These are phyloP conservation scores for Cladosporium colombiae DNA, from an alignment of 2,329 filamentous ascomycete genomes.

Conservation along the genomic window DNA sequence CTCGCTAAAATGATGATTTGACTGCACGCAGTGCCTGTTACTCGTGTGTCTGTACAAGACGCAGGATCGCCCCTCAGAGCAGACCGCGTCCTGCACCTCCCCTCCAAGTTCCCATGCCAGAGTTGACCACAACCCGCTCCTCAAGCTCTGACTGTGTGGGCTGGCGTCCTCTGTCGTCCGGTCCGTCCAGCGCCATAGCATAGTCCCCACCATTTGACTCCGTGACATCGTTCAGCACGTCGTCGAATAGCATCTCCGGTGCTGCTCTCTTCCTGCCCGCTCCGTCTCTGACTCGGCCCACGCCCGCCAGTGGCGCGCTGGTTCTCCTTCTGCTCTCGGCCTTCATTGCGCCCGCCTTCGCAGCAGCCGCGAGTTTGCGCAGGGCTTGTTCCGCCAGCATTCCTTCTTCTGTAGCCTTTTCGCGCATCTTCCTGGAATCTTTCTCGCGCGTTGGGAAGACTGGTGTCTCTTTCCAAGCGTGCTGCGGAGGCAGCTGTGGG, in stretches of 20 bases:
- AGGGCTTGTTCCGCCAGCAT: slow-evolving; percentile 66
- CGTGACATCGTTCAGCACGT: slow-evolving; percentile 48
- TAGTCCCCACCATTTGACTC: slow-evolving; percentile 37
- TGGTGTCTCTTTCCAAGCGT: slow-evolving; percentile 63
- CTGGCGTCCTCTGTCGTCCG: slow-evolving; percentile 30
- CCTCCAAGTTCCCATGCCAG: slow-evolving; percentile 61
- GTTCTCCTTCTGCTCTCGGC: slow-evolving; percentile 44
- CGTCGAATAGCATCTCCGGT: slow-evolving; percentile 55
- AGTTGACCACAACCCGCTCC: slow-evolving; percentile 56
- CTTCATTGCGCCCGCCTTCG: slow-evolving; percentile 51
- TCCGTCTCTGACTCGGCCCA: slow-evolving; percentile 29
- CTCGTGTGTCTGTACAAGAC: neutral
- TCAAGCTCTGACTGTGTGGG: slow-evolving; percentile 35
- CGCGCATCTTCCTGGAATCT: slow-evolving; percentile 56
- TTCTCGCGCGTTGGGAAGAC: slow-evolving; percentile 60
- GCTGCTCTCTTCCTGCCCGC: slow-evolving; percentile 34
- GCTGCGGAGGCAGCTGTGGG: slow-evolving; percentile 62
- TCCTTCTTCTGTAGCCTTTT: slow-evolving; percentile 65
- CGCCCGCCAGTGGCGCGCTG: slow-evolving; percentile 28
- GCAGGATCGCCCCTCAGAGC: neutral
- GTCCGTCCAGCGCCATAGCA: slow-evolving; percentile 28
- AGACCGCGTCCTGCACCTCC: slow-evolving; percentile 37
- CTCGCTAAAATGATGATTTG: slow-evolving; percentile 37
- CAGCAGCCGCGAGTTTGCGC: slow-evolving; percentile 56
- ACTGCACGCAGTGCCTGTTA: slow-evolving; percentile 1